These are phyloP conservation scores for Solanum habrochaites DNA, from an alignment of 257 asterid genomes.

Conservation along the genomic window DNA sequence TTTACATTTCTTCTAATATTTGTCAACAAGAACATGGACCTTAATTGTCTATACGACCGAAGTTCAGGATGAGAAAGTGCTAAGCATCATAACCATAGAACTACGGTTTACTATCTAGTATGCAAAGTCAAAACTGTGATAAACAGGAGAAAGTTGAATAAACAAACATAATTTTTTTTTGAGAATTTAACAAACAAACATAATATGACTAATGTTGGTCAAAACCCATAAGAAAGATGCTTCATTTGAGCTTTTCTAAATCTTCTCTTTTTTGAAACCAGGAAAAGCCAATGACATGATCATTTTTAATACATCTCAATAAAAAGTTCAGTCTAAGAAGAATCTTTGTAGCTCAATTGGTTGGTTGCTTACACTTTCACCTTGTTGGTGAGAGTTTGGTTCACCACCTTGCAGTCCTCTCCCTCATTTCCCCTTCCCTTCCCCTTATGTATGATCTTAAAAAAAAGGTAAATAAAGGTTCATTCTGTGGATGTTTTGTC, in stretches of 20 bases:
- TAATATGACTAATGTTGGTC: neutral
- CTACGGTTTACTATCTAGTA: neutral
- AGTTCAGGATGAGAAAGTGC: neutral
- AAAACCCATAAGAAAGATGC: constrained; percentile 10
- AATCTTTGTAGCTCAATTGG: neutral
- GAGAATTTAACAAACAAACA: neutral
- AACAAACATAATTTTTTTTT: neutral
- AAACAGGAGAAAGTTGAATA: neutral
- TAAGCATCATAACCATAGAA: neutral
- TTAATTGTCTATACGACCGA: neutral
- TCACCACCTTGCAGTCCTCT: neutral
- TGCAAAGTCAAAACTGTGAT: neutral
- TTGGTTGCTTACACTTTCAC: neutral
- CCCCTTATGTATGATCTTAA: neutral
- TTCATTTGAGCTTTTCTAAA: constrained; percentile 57
- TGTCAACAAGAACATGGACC: neutral
- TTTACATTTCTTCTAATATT: neutral
- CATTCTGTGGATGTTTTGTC: neutral
- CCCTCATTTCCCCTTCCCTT: neutral
- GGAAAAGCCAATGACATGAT: neutral
- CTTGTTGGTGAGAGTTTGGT: neutral
- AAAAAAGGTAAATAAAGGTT: neutral
- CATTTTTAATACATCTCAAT: neutral
- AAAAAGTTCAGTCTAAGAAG: neutral
- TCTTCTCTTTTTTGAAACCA: neutral